phyloP scores from a whole-genome alignment of 1,284 basidiomycete species.

The Pseudozyma sp. region DNA sequence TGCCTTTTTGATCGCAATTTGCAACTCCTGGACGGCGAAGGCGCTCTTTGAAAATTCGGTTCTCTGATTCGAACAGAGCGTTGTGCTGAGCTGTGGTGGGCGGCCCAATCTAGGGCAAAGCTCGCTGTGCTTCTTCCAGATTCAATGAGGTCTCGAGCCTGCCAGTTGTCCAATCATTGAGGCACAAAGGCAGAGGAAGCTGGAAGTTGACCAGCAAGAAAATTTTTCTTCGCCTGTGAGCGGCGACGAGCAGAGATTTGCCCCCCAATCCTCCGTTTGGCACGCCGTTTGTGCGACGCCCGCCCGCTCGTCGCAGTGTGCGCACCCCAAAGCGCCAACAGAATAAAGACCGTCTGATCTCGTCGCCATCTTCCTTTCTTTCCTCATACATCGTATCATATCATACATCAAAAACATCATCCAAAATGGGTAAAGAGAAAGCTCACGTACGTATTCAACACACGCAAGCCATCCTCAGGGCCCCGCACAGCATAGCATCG shows the following conservation, averaged over 20 bases:
- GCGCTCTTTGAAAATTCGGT: neutral
- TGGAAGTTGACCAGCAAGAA: conserved; percentile 42
- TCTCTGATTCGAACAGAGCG: neutral
- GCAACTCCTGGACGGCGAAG: neutral
- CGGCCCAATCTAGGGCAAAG: neutral
- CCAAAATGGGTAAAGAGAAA: conserved; percentile 64
- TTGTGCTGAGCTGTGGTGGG: no score
- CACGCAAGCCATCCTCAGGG: neutral
- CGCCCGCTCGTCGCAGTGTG: conserved; percentile 4
- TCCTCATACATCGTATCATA: conserved; percentile 54
- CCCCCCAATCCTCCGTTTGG: conserved; percentile 11
- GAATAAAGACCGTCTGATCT: conserved; percentile 34
- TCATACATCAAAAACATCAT: conserved; percentile 41
- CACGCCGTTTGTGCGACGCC: neutral
- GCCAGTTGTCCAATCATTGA: conserved; percentile 19
- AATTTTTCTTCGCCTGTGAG: conserved; percentile 44
- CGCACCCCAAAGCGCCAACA: conserved; percentile 17
- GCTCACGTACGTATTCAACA: conserved; percentile 52
- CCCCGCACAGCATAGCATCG: neutral
- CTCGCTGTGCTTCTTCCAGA: conserved; percentile 29
- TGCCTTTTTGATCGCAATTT: neutral
- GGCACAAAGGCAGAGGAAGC: conserved; percentile 28
- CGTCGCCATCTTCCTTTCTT: conserved; percentile 35
- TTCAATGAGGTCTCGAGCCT: conserved; percentile 8
- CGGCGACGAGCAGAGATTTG: conserved; percentile 10